These are phyloP conservation scores for Heteromeles arbutifolia DNA, from an alignment of 306 rosid genomes.

Conservation along the genomic window DNA sequence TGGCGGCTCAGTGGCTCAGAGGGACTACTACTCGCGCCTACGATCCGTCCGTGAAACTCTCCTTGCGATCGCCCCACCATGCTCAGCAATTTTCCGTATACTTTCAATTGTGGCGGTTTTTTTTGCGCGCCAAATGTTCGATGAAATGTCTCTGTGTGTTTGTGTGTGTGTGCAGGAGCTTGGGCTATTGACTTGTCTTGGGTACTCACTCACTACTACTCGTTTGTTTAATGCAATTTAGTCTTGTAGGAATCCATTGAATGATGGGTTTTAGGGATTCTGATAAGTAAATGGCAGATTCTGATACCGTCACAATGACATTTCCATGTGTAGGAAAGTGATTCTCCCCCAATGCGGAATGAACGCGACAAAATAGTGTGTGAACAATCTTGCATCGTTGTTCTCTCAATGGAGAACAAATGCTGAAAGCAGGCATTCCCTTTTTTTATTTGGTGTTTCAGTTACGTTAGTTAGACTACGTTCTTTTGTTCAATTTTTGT, in stretches of 20 bases:
- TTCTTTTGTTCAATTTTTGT: not conserved
- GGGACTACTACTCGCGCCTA: conserved; percentile 49
- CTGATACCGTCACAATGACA: too few species aligned
- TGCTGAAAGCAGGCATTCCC: too few species aligned
- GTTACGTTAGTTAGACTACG: not conserved
- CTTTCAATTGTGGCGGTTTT: not conserved
- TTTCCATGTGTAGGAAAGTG: not conserved
- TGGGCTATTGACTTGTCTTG: conserved; percentile 94
- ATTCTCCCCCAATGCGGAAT: not conserved
- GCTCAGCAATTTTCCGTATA: conserved; percentile 37
- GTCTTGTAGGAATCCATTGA: not conserved
- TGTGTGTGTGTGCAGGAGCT: not conserved
- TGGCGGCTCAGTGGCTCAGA: conserved; percentile 64
- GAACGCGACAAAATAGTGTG: not conserved
- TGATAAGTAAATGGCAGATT: too few species aligned
- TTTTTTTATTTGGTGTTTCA: not conserved
- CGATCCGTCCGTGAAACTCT: conserved; percentile 31
- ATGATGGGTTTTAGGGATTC: not conserved
- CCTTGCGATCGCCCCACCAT: conserved; percentile 76
- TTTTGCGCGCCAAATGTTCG: conserved; percentile 9
- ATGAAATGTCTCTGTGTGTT: conserved; percentile 16
- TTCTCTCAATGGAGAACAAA: not conserved
- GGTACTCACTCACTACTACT: conserved; percentile 30
- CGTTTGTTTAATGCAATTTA: not conserved
- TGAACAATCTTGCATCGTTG: not conserved